A percentile compares a stretch with the other conserved stretches of the same genome.
These are phyloP conservation scores for Penicillium simplicissimum DNA, from an alignment of 495 filamentous ascomycete genomes.

Conservation along the genomic window DNA sequence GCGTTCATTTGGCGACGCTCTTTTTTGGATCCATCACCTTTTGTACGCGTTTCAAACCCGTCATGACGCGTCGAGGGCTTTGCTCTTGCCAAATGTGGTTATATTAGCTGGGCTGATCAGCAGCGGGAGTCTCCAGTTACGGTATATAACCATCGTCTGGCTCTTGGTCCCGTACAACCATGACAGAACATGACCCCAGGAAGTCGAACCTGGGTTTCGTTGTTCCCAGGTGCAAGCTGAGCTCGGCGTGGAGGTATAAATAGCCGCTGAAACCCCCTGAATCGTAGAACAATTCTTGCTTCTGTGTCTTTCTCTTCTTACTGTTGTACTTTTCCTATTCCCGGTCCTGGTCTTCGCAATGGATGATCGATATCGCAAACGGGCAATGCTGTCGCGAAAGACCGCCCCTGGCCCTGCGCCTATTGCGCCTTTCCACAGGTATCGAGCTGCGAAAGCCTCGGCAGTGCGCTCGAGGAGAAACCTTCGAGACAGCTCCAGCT, in stretches of 20 bases:
- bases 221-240: not conserved
- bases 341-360: not conserved
- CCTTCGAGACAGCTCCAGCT: conserved; percentile 24
- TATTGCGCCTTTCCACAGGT: conserved; percentile 44
- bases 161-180: conserved; percentile 12
- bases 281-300: conserved; percentile 3
- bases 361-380: conserved; percentile 6
- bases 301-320: not conserved
- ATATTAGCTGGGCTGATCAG: conserved; percentile 19
- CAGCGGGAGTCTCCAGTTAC: not conserved
- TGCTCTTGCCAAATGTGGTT: conserved; percentile 9
- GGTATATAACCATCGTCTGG: conserved; percentile 4
- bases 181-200: conserved; percentile 5
- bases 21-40: conserved; percentile 17
- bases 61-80: conserved; percentile 34
- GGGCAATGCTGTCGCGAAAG: conserved; percentile 36
- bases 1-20: conserved; percentile 43
- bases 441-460: conserved; percentile 46
- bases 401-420: conserved; percentile 19
- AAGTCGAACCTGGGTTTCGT: not conserved
- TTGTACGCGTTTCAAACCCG: conserved; percentile 39
- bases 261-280: conserved; percentile 21
- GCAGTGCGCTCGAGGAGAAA: conserved; percentile 14
- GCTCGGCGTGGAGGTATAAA: conserved; percentile 12
- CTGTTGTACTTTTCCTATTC: not conserved